Percentiles rank a stretch among this genome's conserved stretches.
phyloP scores from a whole-genome alignment of 2,329 filamentous ascomycete genomes.

The Dactylella cylindrospora region DNA sequence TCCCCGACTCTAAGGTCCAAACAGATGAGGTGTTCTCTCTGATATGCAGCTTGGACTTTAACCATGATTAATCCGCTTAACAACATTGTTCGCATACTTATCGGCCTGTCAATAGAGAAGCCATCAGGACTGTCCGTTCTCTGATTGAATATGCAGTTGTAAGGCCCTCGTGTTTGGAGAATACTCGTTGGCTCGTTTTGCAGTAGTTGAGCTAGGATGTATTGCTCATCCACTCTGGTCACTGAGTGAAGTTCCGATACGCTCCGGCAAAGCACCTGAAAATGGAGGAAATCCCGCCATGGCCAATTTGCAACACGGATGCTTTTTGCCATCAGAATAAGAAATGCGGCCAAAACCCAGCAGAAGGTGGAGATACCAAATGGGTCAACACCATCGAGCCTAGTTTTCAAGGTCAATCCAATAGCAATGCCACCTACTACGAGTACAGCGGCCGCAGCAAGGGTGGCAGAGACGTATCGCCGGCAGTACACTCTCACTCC shows the following conservation, averaged over 20 bases:
- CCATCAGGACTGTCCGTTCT: conserved; percentile 36
- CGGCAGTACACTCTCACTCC: not conserved
- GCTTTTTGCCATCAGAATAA: conserved; percentile 49
- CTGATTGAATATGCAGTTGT: conserved; percentile 46
- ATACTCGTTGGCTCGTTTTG: conserved; percentile 45
- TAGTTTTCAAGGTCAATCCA: not conserved
- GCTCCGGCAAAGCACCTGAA: conserved; percentile 47
- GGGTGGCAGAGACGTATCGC: not conserved
- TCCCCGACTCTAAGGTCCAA: no score
- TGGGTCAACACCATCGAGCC: not conserved
- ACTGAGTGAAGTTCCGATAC: conserved; percentile 48
- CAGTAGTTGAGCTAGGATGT: conserved; percentile 48
- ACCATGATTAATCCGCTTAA: no score
- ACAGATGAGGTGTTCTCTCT: no score
- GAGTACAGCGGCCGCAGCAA: not conserved
- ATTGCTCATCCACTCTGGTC: conserved; percentile 47
- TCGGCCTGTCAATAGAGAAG: conserved; percentile 49
- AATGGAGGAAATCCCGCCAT: conserved; percentile 50
- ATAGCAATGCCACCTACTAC: not conserved
- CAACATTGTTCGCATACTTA: no score
- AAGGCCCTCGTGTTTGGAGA: conserved; percentile 47
- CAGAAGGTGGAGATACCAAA: not conserved
- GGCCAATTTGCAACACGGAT: conserved; percentile 48
- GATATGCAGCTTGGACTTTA: no score
- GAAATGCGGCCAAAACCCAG: conserved; percentile 49